A percentile compares a stretch with the other conserved stretches of the same genome.
Conservation (phyloP, 345 rosid genomes). For the Citrus sp. region DNA sequence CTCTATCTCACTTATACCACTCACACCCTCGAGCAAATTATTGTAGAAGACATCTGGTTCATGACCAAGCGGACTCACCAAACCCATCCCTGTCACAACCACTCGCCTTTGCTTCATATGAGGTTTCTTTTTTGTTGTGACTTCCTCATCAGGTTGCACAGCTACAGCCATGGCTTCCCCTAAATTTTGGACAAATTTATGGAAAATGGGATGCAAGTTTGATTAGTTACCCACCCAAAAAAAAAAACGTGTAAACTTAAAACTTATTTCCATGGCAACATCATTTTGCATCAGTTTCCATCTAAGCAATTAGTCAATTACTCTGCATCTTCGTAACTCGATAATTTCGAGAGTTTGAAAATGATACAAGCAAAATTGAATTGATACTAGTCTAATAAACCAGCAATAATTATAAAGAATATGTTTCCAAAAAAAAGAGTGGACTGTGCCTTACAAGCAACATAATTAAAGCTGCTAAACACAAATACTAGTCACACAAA, state of each 20-base stretch:
- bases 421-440: background rate
- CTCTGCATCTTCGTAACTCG: background rate
- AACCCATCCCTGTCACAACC: slow-evolving; percentile 97
- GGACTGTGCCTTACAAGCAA: background rate
- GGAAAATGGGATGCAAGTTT: background rate
- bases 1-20: slow-evolving; percentile 88
- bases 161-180: slow-evolving; percentile 71
- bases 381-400: background rate
- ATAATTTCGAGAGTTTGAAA: background rate
- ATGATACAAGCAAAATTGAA: background rate
- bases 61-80: slow-evolving; percentile 83
- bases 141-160: slow-evolving; percentile 56
- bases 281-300: background rate
- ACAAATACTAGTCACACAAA: background rate
- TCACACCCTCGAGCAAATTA: slow-evolving; percentile 81
- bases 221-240: background rate
- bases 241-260: background rate
- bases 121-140: slow-evolving; percentile 54
- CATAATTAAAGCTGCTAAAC: background rate
- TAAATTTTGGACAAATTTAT: slow-evolving; percentile 20
- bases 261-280: background rate
- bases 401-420: background rate
- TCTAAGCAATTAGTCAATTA: background rate
- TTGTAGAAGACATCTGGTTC: slow-evolving; percentile 70
- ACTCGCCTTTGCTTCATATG: slow-evolving; percentile 67